Evolutionary conservation across 305 asterid species (phyloP).

Genomic region (Coffea humblotiana): DNA sequence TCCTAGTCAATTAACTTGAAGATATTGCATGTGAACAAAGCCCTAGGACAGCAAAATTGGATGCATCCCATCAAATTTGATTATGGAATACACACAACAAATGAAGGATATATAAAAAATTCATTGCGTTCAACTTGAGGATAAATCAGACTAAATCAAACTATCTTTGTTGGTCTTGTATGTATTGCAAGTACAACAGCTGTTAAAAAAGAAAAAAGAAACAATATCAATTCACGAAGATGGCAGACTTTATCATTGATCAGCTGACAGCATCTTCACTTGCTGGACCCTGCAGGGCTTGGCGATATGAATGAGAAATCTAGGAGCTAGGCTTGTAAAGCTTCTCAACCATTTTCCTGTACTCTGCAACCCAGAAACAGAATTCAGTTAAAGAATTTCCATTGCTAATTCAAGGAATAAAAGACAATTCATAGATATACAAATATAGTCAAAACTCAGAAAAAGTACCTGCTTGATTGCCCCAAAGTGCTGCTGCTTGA

Average conservation of each 20-base stretch:
- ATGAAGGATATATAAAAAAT: too few species aligned
- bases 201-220: neutral
- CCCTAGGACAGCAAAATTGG: neutral
- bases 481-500: conserved; percentile 89
- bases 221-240: neutral
- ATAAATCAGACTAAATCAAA: neutral
- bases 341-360: conserved; percentile 90
- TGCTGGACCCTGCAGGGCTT: neutral
- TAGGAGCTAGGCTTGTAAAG: conserved; percentile 66
- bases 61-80: neutral
- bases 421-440: neutral
- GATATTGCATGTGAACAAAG: neutral
- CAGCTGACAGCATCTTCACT: neutral
- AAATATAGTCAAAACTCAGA: neutral
- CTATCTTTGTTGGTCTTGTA: neutral
- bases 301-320: neutral
- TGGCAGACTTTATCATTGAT: neutral
- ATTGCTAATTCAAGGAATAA: too few species aligned
- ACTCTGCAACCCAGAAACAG: conserved; percentile 45
- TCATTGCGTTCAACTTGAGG: neutral
- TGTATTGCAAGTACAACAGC: neutral
- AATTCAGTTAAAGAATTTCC: neutral
- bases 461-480: conserved; percentile 75
- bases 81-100: neutral
- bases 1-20: too few species aligned